Base-by-base conservation (phyloP, 805 yeast species). In the Torulaspora maleeae region DNA sequence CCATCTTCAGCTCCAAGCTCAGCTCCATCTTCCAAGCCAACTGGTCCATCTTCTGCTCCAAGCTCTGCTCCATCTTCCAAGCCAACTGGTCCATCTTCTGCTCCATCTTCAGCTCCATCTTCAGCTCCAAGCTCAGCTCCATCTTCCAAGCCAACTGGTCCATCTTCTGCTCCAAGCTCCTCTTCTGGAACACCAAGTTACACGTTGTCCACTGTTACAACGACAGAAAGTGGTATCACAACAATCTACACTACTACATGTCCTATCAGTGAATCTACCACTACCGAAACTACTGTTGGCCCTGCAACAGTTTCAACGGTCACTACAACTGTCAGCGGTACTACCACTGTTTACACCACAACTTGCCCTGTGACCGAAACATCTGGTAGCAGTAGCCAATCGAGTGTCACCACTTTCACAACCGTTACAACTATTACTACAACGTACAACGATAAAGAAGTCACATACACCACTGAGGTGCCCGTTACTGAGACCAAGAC, bases 391-490 rank as follows among this genome's bases (percentile, higher is more conserved):
- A 19, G 4, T 19, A 19, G 20, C 20, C 20, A 19, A 19, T 19
- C 20, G 20, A 19, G 20, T 19, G 20, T 19, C 20, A 19, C 41
- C 4, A 12, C 36, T 13, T 22, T 27, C n/a, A 22, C 13, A 12
- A 20, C 36, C 19, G 29, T 44, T 12, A 33, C 45, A n/a, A 24
- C 51, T 22, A 33, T 41, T 19, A 17, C 42, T 5, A 19, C 20
- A 4, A 19, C 20, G 4, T 19, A 19, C 20, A 24, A 38, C 32
- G 12, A 38, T 6, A 38, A 32, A 10, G 9, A 39, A 27, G 22
- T 35, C 12, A 13, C 39, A 13, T 27, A 45, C 17, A 10, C 37
- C 25, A 29, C 47, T 27, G 20, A 10, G 10, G 34, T 17, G 5
- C 16, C 34, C 16, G 15, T 43, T n/a, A 24, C 41, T 17, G 33